A percentile compares a stretch with the other conserved stretches of the same genome.
Evolutionary conservation across 2,329 filamentous ascomycete species (phyloP).

Genomic region (Tympanopsis confertula): DNA sequence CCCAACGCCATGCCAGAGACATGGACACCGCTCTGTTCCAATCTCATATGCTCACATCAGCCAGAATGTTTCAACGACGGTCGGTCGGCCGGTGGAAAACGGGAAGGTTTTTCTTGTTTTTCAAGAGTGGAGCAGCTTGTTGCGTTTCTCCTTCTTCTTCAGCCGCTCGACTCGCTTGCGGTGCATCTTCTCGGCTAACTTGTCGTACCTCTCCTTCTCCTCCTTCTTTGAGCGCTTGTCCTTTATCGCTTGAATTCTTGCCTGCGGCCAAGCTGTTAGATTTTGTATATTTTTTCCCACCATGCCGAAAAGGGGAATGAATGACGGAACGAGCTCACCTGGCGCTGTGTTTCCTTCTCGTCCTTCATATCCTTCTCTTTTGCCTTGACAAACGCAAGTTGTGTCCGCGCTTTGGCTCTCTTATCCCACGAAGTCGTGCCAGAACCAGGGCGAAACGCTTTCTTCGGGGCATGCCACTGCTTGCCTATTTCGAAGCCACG

Average conservation of each 20-base stretch:
- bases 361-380: conserved; percentile 93
- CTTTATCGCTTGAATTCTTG: conserved; percentile 67
- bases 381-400: conserved; percentile 69
- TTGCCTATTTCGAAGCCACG: conserved; percentile 51
- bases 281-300: not conserved
- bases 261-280: conserved; percentile 30
- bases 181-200: conserved; percentile 97
- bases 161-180: conserved; percentile 83
- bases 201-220: conserved; percentile 83
- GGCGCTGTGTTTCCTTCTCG: conserved; percentile 80
- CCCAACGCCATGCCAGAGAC: too few species aligned
- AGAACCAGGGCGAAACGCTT: conserved; percentile 71
- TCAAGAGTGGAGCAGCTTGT: conserved; percentile 66
- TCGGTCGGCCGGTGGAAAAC: too few species aligned
- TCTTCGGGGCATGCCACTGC: conserved; percentile 79
- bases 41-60: too few species aligned
- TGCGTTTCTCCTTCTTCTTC: conserved; percentile 93
- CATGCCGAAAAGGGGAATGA: not conserved
- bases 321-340: conserved; percentile 39
- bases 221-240: conserved; percentile 81
- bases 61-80: too few species aligned
- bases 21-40: too few species aligned
- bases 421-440: conserved; percentile 72
- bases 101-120: too few species aligned
- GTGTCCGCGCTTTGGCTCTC: conserved; percentile 58